These are phyloP conservation scores for Lathyrus oleraceus DNA, from an alignment of 306 rosid species.

Conservation along the genomic window DNA sequence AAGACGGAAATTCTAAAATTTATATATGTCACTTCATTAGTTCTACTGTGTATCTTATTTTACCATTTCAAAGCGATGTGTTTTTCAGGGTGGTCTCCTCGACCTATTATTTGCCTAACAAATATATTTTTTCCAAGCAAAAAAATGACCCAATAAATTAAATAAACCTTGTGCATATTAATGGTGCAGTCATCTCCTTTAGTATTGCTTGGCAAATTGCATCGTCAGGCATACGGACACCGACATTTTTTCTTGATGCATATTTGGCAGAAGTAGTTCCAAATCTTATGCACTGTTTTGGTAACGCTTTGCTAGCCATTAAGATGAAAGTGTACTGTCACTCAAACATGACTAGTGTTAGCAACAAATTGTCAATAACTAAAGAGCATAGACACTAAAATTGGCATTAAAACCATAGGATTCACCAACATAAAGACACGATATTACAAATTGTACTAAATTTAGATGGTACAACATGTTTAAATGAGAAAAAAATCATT, in stretches of 20 bases:
- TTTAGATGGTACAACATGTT: slow-evolving; percentile 1
- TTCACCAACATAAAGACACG: not conserved
- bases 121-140: not conserved
- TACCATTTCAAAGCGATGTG: not conserved
- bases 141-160: slow-evolving; percentile 24
- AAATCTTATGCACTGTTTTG: slow-evolving; percentile 79
- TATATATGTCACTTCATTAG: slow-evolving; percentile 8
- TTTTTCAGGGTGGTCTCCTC: slow-evolving; percentile 1
- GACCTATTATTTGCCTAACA: not conserved
- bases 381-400: slow-evolving; percentile 16
- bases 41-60: not conserved
- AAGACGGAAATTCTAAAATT: not conserved
- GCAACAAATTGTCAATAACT: slow-evolving; percentile 23
- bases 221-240: slow-evolving; percentile 91
- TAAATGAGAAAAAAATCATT: slow-evolving; percentile 20
- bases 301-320: slow-evolving; percentile 86
- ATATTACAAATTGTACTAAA: slow-evolving; percentile 5
- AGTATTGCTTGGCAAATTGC: slow-evolving; percentile 78
- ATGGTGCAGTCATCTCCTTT: slow-evolving; percentile 76
- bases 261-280: slow-evolving; percentile 73
- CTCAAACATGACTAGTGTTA: slow-evolving; percentile 41
- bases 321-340: slow-evolving; percentile 91
- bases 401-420: slow-evolving; percentile 5
- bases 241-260: slow-evolving; percentile 75
- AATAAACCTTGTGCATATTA: slow-evolving; percentile 80